phyloP scores from a whole-genome alignment of 208 protist genomes.

The Crithidia fasciculata region DNA sequence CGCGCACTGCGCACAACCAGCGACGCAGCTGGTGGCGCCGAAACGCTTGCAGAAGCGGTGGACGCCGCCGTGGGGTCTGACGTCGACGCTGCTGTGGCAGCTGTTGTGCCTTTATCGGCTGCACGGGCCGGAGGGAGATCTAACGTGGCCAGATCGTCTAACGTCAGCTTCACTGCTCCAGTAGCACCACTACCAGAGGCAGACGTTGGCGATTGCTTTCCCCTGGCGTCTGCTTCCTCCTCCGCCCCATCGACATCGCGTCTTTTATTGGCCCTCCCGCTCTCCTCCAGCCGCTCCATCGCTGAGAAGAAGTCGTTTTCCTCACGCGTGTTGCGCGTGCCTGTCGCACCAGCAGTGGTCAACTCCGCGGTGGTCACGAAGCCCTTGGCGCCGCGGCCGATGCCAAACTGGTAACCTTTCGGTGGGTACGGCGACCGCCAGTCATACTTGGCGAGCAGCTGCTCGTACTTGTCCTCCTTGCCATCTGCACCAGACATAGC shows the following conservation, averaged over 20 bases:
- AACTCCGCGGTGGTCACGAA: slow-evolving; percentile 84
- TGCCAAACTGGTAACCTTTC: slow-evolving; percentile 76
- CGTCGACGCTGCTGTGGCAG: not conserved
- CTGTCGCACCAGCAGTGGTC: slow-evolving; percentile 33
- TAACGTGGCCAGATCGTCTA: slow-evolving; percentile 52
- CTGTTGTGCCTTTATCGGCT: not conserved
- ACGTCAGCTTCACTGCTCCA: slow-evolving; percentile 35
- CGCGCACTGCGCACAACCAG: slow-evolving; percentile 71
- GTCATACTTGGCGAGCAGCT: slow-evolving; percentile 73
- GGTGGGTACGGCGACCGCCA: slow-evolving; percentile 75
- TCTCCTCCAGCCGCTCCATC: slow-evolving; percentile 65
- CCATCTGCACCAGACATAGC: slow-evolving; percentile 12
- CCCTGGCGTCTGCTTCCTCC: not conserved
- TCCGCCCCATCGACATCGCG: slow-evolving; percentile 4
- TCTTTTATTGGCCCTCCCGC: slow-evolving; percentile 12
- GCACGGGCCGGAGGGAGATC: slow-evolving; percentile 10
- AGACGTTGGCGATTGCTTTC: not conserved
- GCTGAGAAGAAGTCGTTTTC: slow-evolving; percentile 56
- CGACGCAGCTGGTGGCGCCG: not conserved
- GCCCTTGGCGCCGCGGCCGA: slow-evolving; percentile 76
- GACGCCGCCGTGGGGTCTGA: not conserved
- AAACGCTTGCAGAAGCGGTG: not conserved
- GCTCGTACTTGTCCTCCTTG: slow-evolving; percentile 75
- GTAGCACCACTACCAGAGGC: not conserved
- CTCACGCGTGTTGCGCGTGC: slow-evolving; percentile 40